Base-by-base conservation (phyloP, 176 grass and related monocot species). In the Secale cereale region DNA sequence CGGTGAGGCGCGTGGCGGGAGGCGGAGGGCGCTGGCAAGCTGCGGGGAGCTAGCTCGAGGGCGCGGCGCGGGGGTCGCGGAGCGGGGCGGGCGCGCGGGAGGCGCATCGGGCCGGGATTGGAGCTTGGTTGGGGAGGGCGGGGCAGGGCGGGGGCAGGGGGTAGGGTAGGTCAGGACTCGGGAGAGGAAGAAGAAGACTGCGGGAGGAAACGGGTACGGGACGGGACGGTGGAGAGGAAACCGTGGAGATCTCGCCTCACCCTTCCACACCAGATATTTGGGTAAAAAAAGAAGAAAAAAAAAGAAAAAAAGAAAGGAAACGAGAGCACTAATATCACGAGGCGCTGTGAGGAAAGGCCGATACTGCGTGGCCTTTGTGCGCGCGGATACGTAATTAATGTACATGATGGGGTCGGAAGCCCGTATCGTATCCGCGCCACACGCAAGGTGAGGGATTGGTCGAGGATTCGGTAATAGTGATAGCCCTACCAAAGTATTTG, bases 131-230 rank as follows among this genome's bases (percentile, higher is more conserved):
- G 35, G 11, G 31, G 0, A 2, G 52, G 50, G 50, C 6, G 7
- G 45, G 45, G 45, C 1, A 2, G 6, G 45, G 45, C 45, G 50
- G 50, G 50, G 52, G 39, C 39, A 7, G 52, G 46, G 46, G 48
- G 48, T 33, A 31, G 19, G 71, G 71, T 74, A 74, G 71, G 71
- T 74, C 71, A 74, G 71, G 70, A 74, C 40, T 74, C 40, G 70
- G 41, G 71, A 6, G 71, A 74, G 71, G 69, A 74, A 74, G 71
- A 74, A 43, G 71, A 74, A 74, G 71, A 48, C 71, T 74, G 71
- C 41, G 15, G 14, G 71, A 74, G 70, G 71, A 74, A 74, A 70
- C 67, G 33, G 43, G 71, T 17, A 19, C 62, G 61, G 27, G 46
- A 50, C 66, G 67, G 70, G 39, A 48, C 70, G 71, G 71, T 74